Conservation (phyloP, 257 asterid species). For the Solanum clarkiae region DNA sequence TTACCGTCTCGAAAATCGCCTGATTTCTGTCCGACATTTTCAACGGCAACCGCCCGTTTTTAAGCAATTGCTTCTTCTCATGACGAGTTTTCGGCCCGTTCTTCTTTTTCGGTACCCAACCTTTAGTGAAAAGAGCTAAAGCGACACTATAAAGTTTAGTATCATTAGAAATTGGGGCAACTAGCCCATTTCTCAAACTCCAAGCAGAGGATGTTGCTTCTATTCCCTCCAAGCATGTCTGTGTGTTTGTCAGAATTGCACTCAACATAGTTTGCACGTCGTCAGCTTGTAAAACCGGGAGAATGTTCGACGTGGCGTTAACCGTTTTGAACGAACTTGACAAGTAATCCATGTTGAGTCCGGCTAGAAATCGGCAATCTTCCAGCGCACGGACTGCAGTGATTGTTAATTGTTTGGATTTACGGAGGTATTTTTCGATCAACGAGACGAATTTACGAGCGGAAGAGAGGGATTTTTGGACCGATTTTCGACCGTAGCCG, state of each 20-base stretch:
- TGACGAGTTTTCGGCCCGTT: neutral
- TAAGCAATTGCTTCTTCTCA: neutral
- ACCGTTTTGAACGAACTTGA: slow-evolving; percentile 8
- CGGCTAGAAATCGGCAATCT: slow-evolving; percentile 53
- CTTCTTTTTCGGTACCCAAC: slow-evolving; percentile 42
- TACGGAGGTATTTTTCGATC: slow-evolving; percentile 21
- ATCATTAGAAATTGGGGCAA: slow-evolving; percentile 38
- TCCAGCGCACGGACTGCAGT: slow-evolving; percentile 49
- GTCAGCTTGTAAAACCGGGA: slow-evolving; percentile 32
- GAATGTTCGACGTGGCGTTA: slow-evolving; percentile 16
- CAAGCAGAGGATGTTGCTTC: slow-evolving; percentile 41
- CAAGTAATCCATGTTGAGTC: slow-evolving; percentile 44
- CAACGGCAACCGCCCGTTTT: slow-evolving; percentile 26
- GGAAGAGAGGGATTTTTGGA: slow-evolving; percentile 34
- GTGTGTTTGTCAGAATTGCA: slow-evolving; percentile 53
- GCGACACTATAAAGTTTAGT: slow-evolving; percentile 58
- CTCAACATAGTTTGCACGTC: slow-evolving; percentile 56
- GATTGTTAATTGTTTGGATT: slow-evolving; percentile 20
- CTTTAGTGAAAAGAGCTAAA: slow-evolving; percentile 43
- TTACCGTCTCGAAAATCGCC: slow-evolving; percentile 15
- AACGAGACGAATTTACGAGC: slow-evolving; percentile 37
- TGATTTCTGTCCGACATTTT: slow-evolving; percentile 24
- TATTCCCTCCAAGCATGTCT: slow-evolving; percentile 63
- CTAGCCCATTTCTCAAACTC: slow-evolving; percentile 38
- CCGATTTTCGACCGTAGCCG: slow-evolving; percentile 46